Evolutionary conservation across 2,329 filamentous ascomycete genomes (phyloP), one percentile per base, ranked within the genome.

Genomic region (Penicillium sp.): DNA sequence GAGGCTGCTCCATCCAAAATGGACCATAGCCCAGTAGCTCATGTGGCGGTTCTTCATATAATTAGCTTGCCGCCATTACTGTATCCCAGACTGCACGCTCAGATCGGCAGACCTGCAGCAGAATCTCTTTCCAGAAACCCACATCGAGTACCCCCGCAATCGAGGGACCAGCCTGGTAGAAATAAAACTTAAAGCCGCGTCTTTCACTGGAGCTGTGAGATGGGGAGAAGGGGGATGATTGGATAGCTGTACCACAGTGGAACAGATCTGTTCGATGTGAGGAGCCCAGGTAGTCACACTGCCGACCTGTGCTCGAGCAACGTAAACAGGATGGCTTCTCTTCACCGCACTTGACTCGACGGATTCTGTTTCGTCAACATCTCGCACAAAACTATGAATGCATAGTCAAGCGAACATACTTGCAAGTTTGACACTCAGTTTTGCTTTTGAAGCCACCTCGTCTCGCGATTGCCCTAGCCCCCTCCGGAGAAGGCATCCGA

Each of bases 51-150:
- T 43, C 7, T 34, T 56, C 55, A 34, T 54, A 58, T 2, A 56
- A 43, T 5, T 54, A 37, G 33, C 57, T 58, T 18, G 53, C 11
- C 2, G 57, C 50, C 11, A 54, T 43, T 8, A 58, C 26, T 3
- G 61, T 58, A 43, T 62, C 60, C 60, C 58, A 59, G 14, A 64
- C 43, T 2, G 58, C 58, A 5, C 61, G 54, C 39, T 63, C 59
- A 2, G 55, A 47, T 13, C 59, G 36, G 42, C 54, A 59, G 36
- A 56, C 44, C 31, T 61, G 52, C n/a, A 59, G 47, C 7, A 61
- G 49, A 2, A 56, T 39, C 5, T 50, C 54, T 11, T 45, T 48
- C 58, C 58, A 64, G 24, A 61, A 60, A 1, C 29, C 33, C 39
- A 53, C 31, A 39, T 61, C 56, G 8, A 65, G 18, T 1, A 42